Evolutionary conservation across 371 early-diverging fungal genomes (phyloP).

Genomic region (Phascolomyces articulosus): DNA sequence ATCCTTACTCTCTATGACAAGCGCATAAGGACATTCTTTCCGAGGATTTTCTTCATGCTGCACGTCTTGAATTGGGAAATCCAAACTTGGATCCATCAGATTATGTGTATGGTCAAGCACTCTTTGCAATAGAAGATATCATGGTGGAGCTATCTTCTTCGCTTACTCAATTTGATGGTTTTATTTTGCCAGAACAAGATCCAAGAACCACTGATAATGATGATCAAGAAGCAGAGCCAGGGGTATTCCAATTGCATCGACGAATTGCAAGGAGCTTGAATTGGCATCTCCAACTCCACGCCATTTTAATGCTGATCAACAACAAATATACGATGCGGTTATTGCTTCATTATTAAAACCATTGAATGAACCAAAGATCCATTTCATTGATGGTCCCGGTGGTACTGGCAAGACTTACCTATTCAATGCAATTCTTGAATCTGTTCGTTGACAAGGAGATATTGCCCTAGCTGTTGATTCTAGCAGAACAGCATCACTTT

Average conservation of each 20-base stretch:
- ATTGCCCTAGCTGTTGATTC: slow-evolving; percentile 1
- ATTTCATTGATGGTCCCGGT: slow-evolving; percentile 8
- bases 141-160: background rate
- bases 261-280: background rate
- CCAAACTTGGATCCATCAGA: background rate
- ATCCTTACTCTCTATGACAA: background rate
- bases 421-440: background rate
- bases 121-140: background rate
- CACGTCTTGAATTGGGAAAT: background rate
- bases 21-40: background rate
- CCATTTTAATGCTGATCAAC: background rate
- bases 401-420: slow-evolving; percentile 12
- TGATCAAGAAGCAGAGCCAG: background rate
- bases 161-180: background rate
- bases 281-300: background rate
- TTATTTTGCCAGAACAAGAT: background rate
- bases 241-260: background rate
- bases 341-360: background rate
- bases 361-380: background rate
- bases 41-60: background rate
- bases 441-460: background rate
- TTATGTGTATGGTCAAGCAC: background rate
- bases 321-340: background rate
- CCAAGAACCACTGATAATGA: background rate
- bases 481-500: background rate